These are phyloP conservation scores for Saccharomycopsis hybrid DNA, from an alignment of 1,139 yeast species.

Conservation along the genomic window DNA sequence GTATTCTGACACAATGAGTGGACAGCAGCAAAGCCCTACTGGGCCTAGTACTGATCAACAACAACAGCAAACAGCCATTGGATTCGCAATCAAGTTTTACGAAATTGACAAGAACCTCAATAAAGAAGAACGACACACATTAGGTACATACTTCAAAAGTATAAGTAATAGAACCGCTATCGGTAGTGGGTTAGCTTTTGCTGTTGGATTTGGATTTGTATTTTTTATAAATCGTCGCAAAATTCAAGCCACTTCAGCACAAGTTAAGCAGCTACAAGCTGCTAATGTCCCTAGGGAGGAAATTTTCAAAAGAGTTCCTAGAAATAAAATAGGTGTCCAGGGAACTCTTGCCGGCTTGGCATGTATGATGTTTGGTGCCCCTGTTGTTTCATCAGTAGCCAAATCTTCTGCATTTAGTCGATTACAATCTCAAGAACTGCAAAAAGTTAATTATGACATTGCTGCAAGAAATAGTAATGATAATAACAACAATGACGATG, in stretches of 20 bases:
- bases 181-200: conserved; percentile 6
- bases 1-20: no score
- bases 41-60: no score
- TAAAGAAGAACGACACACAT: conserved; percentile 10
- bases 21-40: no score
- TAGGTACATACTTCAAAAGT: conserved; percentile 11
- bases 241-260: conserved; percentile 1
- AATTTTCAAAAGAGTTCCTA: background rate
- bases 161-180: conserved; percentile 2
- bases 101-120: conserved; percentile 15
- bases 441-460: background rate
- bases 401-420: background rate
- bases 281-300: conserved; percentile 7
- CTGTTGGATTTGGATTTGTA: conserved; percentile 12
- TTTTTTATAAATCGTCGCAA: conserved; percentile 9
- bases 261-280: conserved; percentile 1
- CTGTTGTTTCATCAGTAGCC: background rate
- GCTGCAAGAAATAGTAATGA: background rate
- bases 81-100: conserved; percentile 12
- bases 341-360: conserved; percentile 11
- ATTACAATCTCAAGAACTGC: no score
- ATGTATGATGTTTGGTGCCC: background rate
- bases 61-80: background rate
- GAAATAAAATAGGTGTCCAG: conserved; percentile 11
- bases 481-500: background rate